Percentiles rank a stretch among this genome's conserved stretches.
Evolutionary conservation across 805 yeast species (phyloP).

Genomic region (Schizosaccharomyces octosporus): DNA sequence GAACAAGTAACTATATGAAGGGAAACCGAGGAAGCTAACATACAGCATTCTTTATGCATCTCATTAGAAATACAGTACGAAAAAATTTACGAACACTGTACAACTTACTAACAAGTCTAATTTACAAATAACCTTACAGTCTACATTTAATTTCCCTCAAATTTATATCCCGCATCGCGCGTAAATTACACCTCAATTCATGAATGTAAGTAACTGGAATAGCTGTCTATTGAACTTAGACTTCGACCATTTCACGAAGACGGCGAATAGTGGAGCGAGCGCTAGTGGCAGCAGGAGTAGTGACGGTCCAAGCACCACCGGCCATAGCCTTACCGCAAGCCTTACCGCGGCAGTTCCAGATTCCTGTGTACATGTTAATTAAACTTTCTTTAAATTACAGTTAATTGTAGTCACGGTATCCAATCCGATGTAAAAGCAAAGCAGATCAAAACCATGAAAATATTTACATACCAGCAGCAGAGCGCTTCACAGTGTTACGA

Average conservation of each 20-base stretch:
- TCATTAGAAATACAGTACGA: too few relatives aligned
- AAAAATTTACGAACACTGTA: too few relatives aligned
- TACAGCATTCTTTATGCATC: too few relatives aligned
- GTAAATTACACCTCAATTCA: neutral
- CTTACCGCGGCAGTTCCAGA: slow-evolving; percentile 79
- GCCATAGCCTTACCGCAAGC: slow-evolving; percentile 83
- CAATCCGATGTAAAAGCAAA: neutral
- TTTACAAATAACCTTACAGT: too few relatives aligned
- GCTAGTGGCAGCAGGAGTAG: slow-evolving; percentile 99
- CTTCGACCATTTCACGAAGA: slow-evolving; percentile 99
- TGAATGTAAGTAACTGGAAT: neutral
- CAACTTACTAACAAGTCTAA: too few relatives aligned
- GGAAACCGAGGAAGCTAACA: too few relatives aligned
- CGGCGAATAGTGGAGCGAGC: slow-evolving; percentile 99
- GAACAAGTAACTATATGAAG: too few relatives aligned
- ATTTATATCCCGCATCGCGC: neutral
- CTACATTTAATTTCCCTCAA: too few relatives aligned
- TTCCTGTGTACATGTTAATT: slow-evolving; percentile 19
- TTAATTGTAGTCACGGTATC: too few relatives aligned
- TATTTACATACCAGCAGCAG: slow-evolving; percentile 37
- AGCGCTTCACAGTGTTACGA: slow-evolving; percentile 92
- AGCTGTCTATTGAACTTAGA: slow-evolving; percentile 26
- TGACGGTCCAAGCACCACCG: slow-evolving; percentile 99
- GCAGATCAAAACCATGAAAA: neutral
- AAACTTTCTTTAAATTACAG: neutral